Base-by-base conservation (phyloP, 495 filamentous ascomycete genomes). In the Neurospora sp. region DNA sequence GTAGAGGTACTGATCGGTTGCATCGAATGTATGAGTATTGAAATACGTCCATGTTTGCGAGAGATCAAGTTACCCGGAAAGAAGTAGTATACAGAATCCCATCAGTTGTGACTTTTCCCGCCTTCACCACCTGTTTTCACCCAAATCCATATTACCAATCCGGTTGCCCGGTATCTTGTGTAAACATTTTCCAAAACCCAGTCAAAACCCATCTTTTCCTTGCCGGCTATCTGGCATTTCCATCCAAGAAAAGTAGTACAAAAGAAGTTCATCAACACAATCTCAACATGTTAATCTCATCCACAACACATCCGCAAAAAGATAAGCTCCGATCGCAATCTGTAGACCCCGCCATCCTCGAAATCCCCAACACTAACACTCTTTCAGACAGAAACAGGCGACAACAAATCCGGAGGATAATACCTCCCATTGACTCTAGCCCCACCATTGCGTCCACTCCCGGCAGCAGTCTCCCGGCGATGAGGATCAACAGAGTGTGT, bases 361-460 rank as follows among this genome's bases (percentile, higher is more conserved):
- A 5, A 18, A 18, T 16, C 6, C 27, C 27, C 12, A 9, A 6
- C 54, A 18, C 14, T 1, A 35, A 18, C 4, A 16, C 12, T 12
- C 6, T 18, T 6, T 74, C 40, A 74, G 12, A 72, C 41, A 35
- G 73, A 74, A 42, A 74, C 39, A 62, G 73, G 73, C 10, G 73
- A 74, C 20, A 31, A 31, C 37, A 72, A 10, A 38, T 74, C 73
- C 20, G 20, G 18, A 31, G 72, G n/a, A 16, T 66, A 73, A 31
- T 54, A n/a, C 42, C 27, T 66, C 7, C 71, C 42, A 20, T n/a
- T 69, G 27, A 72, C 31, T 14, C 18, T 66, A 71, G 40, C 39
- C 37, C 16, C 31, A 27, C 54, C 48, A 27, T 27, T 66, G 27
- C 54, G 54, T 66, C 54, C 54, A 16, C 27, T 66, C 27, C 12